phyloP scores from a whole-genome alignment of 257 asterid species.

The Capsicum pubescens region DNA sequence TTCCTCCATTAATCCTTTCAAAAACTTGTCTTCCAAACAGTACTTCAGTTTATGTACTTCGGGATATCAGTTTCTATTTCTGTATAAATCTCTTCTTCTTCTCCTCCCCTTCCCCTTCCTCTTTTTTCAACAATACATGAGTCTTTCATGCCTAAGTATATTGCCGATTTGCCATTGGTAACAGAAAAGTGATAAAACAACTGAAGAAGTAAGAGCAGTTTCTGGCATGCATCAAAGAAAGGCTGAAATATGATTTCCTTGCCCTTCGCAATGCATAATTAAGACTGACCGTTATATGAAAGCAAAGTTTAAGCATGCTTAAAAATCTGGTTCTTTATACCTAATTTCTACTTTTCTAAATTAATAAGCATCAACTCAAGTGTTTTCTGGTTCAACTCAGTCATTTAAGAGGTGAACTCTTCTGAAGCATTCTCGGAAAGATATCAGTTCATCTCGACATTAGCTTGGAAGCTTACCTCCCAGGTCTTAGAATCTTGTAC shows the following conservation, averaged over 20 bases:
- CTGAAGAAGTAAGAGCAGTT: conserved; percentile 81
- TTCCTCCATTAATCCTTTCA: background rate
- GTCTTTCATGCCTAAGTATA: background rate
- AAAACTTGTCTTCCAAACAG: background rate
- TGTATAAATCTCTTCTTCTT: too few species aligned
- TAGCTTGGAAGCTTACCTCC: conserved; percentile 59
- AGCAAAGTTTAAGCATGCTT: background rate
- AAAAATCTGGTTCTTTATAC: background rate
- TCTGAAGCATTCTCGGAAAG: background rate
- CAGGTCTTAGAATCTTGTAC: conserved; percentile 84
- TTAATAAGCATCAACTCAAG: background rate
- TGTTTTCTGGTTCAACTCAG: background rate
- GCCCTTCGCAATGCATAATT: conserved; percentile 68
- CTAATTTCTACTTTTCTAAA: background rate
- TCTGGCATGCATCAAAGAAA: conserved; percentile 92
- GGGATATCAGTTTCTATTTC: background rate
- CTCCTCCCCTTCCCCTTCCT: too few species aligned
- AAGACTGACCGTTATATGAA: background rate
- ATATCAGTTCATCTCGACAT: conserved; percentile 15
- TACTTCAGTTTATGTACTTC: background rate
- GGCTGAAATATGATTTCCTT: conserved; percentile 89
- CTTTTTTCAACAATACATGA: too few species aligned
- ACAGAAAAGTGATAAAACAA: conserved; percentile 68
- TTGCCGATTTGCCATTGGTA: background rate
- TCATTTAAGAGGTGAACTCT: background rate